Base-by-base conservation (phyloP, 2,329 filamentous ascomycete species). In the Pseudogymnoascus sp. region DNA sequence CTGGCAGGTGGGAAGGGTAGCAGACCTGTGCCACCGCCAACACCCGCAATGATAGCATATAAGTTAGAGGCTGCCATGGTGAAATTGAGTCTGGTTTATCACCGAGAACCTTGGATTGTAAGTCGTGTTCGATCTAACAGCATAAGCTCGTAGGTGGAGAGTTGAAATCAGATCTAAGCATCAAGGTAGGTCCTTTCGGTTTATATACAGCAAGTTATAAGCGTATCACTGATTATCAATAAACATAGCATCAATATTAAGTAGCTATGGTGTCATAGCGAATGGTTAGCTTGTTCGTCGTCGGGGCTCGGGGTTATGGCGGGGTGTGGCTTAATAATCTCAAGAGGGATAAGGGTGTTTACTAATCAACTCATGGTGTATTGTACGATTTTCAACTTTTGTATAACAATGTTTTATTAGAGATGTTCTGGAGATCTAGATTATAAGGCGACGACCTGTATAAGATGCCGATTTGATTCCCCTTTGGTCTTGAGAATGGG, bases 31-130 rank as follows among this genome's bases (percentile, higher is more conserved):
- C 89, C 88, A 5, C 86, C 77, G n/a, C 89, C 89, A 43, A 86
- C 88, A 62, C 89, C 89, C 10, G 87, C 87, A 63, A 92, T 75
- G 64, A 92, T 77, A 60, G 87, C 84, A 72, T 86, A 89, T 69
- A 88, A 80, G 67, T 80, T 80, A 58, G 39, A 69, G 63, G 70
- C 49, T 62, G 71, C 69, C 64, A 65, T 65, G 4, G 10, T 33
- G 49, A 33, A 14, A 8, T 4, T 33, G 19, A 33, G 45, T 33
- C 19, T 33, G 29, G 10, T 19, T 19, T 55, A 55, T 55, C 2
- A 55, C n/a, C 31, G 3, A 26, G 6, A 14, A 19, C 4, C 12
- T 33, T 21, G 21, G 26, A 5, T 55, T 21, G 6, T n/a, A 55
- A 55, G 49, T 21, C 26, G 49, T 10, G 29, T 12, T 35, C 4